Evolutionary conservation across 805 yeast genomes (phyloP).

Genomic region (Limtongia smithiae): DNA sequence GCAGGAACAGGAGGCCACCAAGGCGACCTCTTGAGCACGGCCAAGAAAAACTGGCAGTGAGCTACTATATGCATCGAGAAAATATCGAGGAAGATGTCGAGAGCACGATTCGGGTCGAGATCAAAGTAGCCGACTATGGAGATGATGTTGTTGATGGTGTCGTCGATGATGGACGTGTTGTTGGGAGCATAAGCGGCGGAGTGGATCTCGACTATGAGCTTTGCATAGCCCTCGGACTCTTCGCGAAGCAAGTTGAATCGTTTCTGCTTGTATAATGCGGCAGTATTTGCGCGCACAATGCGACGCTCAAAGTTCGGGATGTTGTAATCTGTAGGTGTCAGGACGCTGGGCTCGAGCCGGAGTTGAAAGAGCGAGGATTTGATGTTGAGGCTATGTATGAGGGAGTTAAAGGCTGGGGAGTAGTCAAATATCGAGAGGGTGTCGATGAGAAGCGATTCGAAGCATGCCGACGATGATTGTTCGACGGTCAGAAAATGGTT

Average conservation of each 20-base stretch:
- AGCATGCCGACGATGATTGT: neutral
- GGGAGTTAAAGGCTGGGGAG: constrained; percentile 11
- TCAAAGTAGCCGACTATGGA: constrained; percentile 68
- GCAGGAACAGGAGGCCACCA: constrained; percentile 60
- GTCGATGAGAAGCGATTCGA: constrained; percentile 16
- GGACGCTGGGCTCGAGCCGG: constrained; percentile 31
- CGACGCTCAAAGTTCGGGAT: constrained; percentile 38
- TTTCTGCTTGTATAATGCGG: constrained; percentile 47
- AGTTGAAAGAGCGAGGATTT: constrained; percentile 29
- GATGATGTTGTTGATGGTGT: constrained; percentile 49
- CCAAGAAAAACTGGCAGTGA: constrained; percentile 47
- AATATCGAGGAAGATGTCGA: constrained; percentile 60
- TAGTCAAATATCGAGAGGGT: constrained; percentile 11
- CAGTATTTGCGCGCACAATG: constrained; percentile 43
- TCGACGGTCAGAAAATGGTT: constrained; percentile 3
- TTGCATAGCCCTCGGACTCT: constrained; percentile 74
- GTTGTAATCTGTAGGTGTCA: constrained; percentile 11
- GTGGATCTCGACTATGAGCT: constrained; percentile 40
- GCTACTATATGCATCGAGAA: constrained; percentile 45
- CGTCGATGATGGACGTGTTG: constrained; percentile 35
- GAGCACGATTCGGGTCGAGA: constrained; percentile 66
- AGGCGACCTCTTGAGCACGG: constrained; percentile 50
- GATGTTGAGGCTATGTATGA: constrained; percentile 29
- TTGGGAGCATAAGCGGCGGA: constrained; percentile 21
- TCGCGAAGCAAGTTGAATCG: constrained; percentile 69